Percentiles rank a stretch among this genome's conserved stretches.
phyloP scores from a whole-genome alignment of 2,329 filamentous ascomycete genomes.

The Calonectria henricotiae region DNA sequence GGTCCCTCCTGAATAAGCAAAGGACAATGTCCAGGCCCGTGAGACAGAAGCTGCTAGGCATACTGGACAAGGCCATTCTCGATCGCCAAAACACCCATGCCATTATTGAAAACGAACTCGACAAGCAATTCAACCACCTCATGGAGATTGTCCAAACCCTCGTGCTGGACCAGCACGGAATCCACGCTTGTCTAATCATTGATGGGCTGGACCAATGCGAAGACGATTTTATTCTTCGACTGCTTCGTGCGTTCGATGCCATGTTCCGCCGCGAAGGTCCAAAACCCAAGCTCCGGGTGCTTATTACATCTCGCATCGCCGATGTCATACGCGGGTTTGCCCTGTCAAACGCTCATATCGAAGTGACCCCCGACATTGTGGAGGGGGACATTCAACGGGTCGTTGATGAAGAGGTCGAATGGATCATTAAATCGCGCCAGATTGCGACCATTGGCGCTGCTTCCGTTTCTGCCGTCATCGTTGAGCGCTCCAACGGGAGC shows the following conservation, averaged over 20 bases:
- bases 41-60: constrained; percentile 35
- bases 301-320: constrained; percentile 40
- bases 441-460: constrained; percentile 41
- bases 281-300: constrained; percentile 29
- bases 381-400: constrained; percentile 43
- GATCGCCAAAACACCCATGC: constrained; percentile 32
- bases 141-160: constrained; percentile 42
- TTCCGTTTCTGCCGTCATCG: constrained; percentile 44
- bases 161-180: constrained; percentile 27
- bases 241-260: constrained; percentile 40
- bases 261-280: constrained; percentile 40
- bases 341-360: constrained; percentile 39
- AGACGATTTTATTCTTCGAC: constrained; percentile 36
- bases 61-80: constrained; percentile 33
- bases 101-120: constrained; percentile 8
- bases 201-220: constrained; percentile 46
- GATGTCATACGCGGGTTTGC: constrained; percentile 45
- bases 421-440: constrained; percentile 43
- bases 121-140: constrained; percentile 40
- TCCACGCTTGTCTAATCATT: constrained; percentile 40
- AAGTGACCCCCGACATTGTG: constrained; percentile 37
- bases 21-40: constrained; percentile 34
- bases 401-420: constrained; percentile 44
- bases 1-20: constrained; percentile 39
- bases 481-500: constrained; percentile 45